phyloP scores from a whole-genome alignment of 345 rosid genomes.

The Durio zibethinus region DNA sequence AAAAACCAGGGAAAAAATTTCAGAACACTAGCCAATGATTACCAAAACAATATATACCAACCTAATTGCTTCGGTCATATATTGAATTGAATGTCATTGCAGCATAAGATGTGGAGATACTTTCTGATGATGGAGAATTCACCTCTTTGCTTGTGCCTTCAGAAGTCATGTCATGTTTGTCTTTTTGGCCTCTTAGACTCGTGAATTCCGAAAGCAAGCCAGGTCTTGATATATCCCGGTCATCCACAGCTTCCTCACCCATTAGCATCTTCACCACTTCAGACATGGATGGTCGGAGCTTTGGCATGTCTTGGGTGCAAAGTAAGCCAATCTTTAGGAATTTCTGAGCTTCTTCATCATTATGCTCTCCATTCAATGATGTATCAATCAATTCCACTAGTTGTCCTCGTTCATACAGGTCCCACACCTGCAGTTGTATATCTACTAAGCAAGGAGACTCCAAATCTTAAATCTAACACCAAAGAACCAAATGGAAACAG shows the following conservation, averaged over 20 bases:
- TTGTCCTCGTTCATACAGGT: constrained; percentile 29
- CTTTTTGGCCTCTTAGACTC: constrained; percentile 21
- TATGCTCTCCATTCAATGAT: constrained; percentile 29
- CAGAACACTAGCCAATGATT: not conserved
- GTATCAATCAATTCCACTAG: constrained; percentile 35
- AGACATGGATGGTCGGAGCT: constrained; percentile 55
- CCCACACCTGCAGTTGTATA: constrained; percentile 46
- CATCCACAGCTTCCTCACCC: constrained; percentile 35
- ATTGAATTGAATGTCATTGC: constrained; percentile 68
- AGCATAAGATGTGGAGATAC: constrained; percentile 36
- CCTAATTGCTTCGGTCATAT: constrained; percentile 39
- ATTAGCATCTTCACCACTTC: constrained; percentile 43
- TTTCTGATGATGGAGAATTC: constrained; percentile 32
- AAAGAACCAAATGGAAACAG: not conserved
- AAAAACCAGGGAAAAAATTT: not conserved
- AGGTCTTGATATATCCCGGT: constrained; percentile 40
- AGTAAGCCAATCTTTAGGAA: constrained; percentile 55
- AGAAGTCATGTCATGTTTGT: constrained; percentile 4
- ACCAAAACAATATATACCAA: not conserved
- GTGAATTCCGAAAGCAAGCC: constrained; percentile 44
- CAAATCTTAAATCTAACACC: not conserved
- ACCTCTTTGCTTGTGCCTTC: constrained; percentile 16
- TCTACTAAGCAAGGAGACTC: constrained; percentile 6
- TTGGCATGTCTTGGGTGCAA: constrained; percentile 65
- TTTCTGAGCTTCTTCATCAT: constrained; percentile 39